Conservation (phyloP, 768 basidiomycete species). For the Podaxis pistillaris region DNA sequence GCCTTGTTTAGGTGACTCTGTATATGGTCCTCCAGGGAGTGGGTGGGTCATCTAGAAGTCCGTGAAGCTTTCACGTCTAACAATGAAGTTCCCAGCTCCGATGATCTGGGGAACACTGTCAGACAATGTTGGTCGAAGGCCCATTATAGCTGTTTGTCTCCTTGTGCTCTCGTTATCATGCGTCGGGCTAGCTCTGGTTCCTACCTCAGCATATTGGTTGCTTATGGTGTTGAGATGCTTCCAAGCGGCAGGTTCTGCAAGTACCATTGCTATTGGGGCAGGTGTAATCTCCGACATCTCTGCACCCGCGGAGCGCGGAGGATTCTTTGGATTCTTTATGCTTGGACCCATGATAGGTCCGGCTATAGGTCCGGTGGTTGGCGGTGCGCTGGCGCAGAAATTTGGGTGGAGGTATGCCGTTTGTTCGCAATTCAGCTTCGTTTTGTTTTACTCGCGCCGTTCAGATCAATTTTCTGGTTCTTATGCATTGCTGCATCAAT, state of each 20-base stretch:
- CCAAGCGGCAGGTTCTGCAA: slow-evolving; percentile 78
- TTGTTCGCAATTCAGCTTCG: background rate
- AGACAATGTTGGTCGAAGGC: slow-evolving; percentile 63
- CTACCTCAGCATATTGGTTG: slow-evolving; percentile 68
- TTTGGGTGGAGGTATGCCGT: slow-evolving; percentile 60
- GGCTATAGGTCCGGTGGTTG: slow-evolving; percentile 56
- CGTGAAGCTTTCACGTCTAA: background rate
- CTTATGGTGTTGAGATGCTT: slow-evolving; percentile 77
- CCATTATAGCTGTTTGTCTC: slow-evolving; percentile 61
- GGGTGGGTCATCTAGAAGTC: slow-evolving; percentile 34
- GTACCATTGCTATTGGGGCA: slow-evolving; percentile 74
- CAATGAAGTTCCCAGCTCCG: slow-evolving; percentile 38
- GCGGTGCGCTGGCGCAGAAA: slow-evolving; percentile 53
- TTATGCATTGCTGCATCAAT: slow-evolving; percentile 45
- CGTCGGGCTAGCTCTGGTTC: slow-evolving; percentile 52
- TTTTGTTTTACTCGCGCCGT: background rate
- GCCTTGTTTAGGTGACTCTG: slow-evolving; percentile 48
- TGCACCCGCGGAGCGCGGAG: slow-evolving; percentile 69
- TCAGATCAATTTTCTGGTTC: slow-evolving; percentile 64
- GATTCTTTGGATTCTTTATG: slow-evolving; percentile 67
- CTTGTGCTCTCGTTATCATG: slow-evolving; percentile 64
- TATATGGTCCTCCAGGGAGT: slow-evolving; percentile 74
- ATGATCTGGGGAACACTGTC: slow-evolving; percentile 74
- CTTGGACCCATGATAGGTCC: slow-evolving; percentile 73
- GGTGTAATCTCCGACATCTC: slow-evolving; percentile 82